Evolutionary conservation across 2,329 filamentous ascomycete genomes (phyloP).

Genomic region (Aspergillus costaricaensis): DNA sequence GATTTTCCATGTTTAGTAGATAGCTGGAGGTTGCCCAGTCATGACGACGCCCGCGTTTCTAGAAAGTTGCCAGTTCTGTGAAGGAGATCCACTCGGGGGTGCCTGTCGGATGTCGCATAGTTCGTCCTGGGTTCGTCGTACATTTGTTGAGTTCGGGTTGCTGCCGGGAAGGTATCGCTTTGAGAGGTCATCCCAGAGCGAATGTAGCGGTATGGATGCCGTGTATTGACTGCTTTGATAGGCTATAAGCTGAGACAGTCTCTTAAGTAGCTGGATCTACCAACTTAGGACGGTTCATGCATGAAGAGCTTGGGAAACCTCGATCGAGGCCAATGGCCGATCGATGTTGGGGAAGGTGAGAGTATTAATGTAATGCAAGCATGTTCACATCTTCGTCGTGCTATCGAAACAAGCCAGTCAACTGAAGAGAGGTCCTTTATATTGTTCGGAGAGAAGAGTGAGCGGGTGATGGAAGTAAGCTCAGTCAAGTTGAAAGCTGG

Average conservation of each 20-base stretch:
- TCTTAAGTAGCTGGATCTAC: neutral
- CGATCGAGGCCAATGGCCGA: neutral
- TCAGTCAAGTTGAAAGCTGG: neutral
- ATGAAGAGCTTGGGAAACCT: neutral
- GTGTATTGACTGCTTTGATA: neutral
- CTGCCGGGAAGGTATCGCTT: neutral
- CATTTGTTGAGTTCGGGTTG: neutral
- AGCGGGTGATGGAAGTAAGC: neutral
- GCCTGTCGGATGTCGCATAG: neutral
- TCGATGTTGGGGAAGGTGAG: neutral
- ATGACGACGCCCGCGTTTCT: neutral
- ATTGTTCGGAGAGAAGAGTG: neutral
- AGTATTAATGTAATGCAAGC: neutral
- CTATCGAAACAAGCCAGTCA: too few species aligned
- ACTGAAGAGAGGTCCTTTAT: neutral
- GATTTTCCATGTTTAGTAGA: neutral
- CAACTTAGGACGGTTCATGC: neutral
- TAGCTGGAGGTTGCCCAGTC: neutral
- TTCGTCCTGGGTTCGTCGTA: slow-evolving; percentile 2
- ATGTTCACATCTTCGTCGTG: neutral
- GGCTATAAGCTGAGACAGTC: neutral
- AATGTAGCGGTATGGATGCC: neutral
- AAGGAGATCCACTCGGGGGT: neutral
- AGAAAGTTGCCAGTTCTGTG: neutral
- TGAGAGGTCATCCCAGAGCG: neutral